These are phyloP conservation scores for Lentinula sp. DNA, from an alignment of 768 basidiomycete species.

Conservation along the genomic window DNA sequence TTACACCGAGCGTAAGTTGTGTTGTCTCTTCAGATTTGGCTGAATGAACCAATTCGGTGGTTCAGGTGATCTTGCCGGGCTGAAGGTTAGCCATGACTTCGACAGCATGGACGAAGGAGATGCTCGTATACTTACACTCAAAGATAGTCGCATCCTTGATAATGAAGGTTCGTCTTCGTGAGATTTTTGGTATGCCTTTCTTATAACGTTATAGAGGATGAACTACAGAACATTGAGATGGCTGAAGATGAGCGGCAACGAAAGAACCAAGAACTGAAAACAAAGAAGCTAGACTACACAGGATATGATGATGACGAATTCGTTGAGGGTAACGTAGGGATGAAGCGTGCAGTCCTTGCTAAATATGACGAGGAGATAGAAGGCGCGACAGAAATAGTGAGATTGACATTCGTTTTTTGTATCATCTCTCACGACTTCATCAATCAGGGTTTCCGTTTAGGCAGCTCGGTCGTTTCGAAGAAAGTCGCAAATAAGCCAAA, in stretches of 20 bases:
- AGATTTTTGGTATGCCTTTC: slow-evolving; percentile 3
- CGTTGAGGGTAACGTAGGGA: slow-evolving; percentile 61
- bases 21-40: background rate
- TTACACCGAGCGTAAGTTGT: slow-evolving; percentile 81
- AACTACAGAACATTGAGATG: slow-evolving; percentile 93
- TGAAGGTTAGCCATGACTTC: slow-evolving; percentile 96
- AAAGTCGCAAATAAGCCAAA: slow-evolving; percentile 37
- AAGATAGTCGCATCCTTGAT: slow-evolving; percentile 92
- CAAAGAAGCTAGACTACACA: slow-evolving; percentile 84
- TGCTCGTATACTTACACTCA: slow-evolving; percentile 92
- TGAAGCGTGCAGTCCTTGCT: slow-evolving; percentile 76
- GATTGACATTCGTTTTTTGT: slow-evolving; percentile 13
- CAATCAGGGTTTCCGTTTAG: slow-evolving; percentile 82
- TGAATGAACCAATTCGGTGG: background rate
- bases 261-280: slow-evolving; percentile 79
- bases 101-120: slow-evolving; percentile 91
- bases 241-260: slow-evolving; percentile 80
- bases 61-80: slow-evolving; percentile 81
- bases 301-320: slow-evolving; percentile 98
- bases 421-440: background rate
- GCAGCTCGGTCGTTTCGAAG: slow-evolving; percentile 44
- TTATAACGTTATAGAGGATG: slow-evolving; percentile 67
- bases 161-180: slow-evolving; percentile 65
- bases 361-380: slow-evolving; percentile 94
- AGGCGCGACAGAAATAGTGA: slow-evolving; percentile 63